phyloP scores from a whole-genome alignment of 148 eudicot genomes.

The Gaultheria prostrata region DNA sequence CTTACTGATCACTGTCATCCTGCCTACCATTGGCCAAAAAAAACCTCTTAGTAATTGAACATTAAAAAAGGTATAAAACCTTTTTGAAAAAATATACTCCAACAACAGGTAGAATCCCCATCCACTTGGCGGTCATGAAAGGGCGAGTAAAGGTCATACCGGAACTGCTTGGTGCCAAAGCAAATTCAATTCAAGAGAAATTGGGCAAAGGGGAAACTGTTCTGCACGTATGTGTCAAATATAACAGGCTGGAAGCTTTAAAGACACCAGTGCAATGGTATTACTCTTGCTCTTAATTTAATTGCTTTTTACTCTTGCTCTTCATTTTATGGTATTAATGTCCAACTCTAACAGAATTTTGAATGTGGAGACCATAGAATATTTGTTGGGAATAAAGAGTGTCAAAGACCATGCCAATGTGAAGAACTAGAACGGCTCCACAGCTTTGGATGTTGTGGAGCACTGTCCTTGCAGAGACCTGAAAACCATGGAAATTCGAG shows the following conservation, averaged over 20 bases:
- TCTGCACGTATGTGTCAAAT: background rate
- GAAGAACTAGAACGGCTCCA: slow-evolving; percentile 30
- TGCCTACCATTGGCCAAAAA: no score
- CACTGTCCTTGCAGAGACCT: slow-evolving; percentile 36
- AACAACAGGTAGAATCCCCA: background rate
- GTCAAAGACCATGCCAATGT: slow-evolving; percentile 14
- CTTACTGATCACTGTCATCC: no score
- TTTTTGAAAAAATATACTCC: background rate
- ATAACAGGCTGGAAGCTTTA: background rate
- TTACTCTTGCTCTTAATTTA: no score
- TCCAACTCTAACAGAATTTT: background rate
- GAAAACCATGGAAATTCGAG: slow-evolving; percentile 29
- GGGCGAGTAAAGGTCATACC: background rate
- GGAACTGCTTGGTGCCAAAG: background rate
- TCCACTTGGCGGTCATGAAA: background rate
- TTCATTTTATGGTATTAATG: no score
- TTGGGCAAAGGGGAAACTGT: background rate
- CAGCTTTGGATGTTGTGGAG: slow-evolving; percentile 33
- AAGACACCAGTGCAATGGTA: background rate
- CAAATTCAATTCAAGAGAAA: background rate
- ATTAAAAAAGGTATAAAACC: background rate
- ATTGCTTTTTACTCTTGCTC: background rate
- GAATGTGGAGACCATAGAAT: slow-evolving; percentile 28
- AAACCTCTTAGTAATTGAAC: no score
- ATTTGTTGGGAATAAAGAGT: slow-evolving; percentile 18